Evolutionary conservation across 2,329 filamentous ascomycete species (phyloP).

Genomic region (Fusarium ramigenum): DNA sequence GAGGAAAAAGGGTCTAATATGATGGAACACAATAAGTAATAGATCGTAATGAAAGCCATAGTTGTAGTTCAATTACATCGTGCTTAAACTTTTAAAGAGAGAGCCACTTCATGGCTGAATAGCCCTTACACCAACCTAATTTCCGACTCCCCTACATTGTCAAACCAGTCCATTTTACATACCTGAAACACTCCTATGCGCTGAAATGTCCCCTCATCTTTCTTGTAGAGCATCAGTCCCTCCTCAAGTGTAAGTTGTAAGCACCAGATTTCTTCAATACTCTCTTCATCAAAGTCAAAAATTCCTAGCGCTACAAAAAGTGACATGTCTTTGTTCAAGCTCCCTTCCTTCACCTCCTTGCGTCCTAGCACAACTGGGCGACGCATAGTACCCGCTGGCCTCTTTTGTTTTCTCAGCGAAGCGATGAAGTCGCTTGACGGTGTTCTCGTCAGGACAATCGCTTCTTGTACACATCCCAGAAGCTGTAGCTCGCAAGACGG

Average conservation of each 20-base stretch:
- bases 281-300: conserved; percentile 4
- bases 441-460: neutral
- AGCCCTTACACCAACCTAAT: neutral
- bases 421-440: neutral
- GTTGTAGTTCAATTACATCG: rapidly evolving
- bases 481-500: conserved; percentile 14
- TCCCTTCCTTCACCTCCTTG: neutral
- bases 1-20: conserved; percentile 40
- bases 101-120: too few species aligned
- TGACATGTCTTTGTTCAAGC: neutral
- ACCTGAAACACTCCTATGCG: neutral
- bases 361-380: neutral
- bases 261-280: neutral
- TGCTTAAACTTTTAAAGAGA: too few species aligned
- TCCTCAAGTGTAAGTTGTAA: neutral
- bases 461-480: neutral
- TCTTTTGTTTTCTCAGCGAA: neutral
- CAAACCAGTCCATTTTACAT: neutral
- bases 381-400: neutral
- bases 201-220: neutral
- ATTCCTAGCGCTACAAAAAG: neutral
- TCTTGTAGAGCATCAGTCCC: neutral
- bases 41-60: neutral
- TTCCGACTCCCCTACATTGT: neutral
- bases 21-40: neutral